phyloP scores from a whole-genome alignment of 176 grass and related monocot genomes.

The Coix lacrymajobi region DNA sequence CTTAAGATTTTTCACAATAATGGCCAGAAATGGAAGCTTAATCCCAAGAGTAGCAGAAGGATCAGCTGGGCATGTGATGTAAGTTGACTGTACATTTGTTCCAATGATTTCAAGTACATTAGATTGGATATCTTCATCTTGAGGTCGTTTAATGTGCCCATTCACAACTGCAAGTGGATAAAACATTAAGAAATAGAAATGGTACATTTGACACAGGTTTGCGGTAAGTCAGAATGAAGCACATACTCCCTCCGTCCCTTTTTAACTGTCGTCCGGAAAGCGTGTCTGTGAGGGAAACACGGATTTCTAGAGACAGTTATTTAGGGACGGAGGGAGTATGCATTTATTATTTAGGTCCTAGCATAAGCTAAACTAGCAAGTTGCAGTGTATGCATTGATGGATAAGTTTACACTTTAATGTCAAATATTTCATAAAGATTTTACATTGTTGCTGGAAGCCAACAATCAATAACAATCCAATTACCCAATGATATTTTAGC shows the following conservation, averaged over 20 bases:
- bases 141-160: slow-evolving; percentile 76
- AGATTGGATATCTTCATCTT: slow-evolving; percentile 95
- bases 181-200: slow-evolving; percentile 11
- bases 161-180: slow-evolving; percentile 55
- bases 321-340: too few species aligned
- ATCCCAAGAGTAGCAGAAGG: slow-evolving; percentile 82
- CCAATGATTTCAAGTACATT: slow-evolving; percentile 95
- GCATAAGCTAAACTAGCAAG: background rate
- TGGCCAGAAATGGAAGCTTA: slow-evolving; percentile 78
- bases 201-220: background rate
- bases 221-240: background rate
- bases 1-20: slow-evolving; percentile 92
- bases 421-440: background rate
- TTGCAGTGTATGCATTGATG: background rate
- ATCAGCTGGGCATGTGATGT: slow-evolving; percentile 89
- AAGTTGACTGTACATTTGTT: slow-evolving; percentile 91
- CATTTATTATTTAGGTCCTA: background rate
- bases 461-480: background rate
- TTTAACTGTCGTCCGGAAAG: too few species aligned
- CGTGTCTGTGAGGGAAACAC: too few species aligned
- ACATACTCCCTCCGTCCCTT: too few species aligned
- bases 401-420: background rate
- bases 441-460: background rate
- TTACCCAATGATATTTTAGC: background rate
- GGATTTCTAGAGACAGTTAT: too few species aligned